These are phyloP conservation scores for Colletotrichum agaves DNA, from an alignment of 2,329 filamentous ascomycete genomes.

Conservation along the genomic window DNA sequence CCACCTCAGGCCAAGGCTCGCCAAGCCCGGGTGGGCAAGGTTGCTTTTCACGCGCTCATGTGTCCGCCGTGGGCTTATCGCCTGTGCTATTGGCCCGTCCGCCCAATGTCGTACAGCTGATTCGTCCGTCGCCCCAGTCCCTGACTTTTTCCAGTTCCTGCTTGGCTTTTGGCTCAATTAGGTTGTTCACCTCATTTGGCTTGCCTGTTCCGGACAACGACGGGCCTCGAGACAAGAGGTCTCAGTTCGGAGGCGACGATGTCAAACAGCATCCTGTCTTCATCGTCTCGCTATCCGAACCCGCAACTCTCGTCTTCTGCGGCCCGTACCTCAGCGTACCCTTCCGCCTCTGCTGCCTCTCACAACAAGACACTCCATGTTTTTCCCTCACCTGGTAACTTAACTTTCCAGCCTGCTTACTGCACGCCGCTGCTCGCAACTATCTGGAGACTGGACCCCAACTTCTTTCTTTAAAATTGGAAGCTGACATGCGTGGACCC, in stretches of 20 bases:
- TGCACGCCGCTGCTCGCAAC: no score
- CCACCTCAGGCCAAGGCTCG: slow-evolving; percentile 2
- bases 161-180: no score
- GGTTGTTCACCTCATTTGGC: not conserved
- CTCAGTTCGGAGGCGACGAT: not conserved
- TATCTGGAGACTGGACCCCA: not conserved
- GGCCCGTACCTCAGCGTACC: no score
- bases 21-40: slow-evolving; percentile 8
- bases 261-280: not conserved
- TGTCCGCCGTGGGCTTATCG: not conserved
- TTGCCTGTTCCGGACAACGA: slow-evolving; percentile 2
- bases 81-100: slow-evolving; percentile 15
- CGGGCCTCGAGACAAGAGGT: not conserved
- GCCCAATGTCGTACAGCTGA: slow-evolving; percentile 31
- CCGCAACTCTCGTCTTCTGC: no score
- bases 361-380: no score
- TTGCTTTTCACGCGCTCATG: not conserved
- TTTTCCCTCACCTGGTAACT: no score
- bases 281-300: no score
- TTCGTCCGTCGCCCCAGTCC: slow-evolving; percentile 18
- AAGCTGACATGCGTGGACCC: slow-evolving; percentile 13
- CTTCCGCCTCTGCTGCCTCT: no score
- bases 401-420: not conserved
- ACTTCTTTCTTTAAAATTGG: not conserved
- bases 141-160: not conserved